phyloP scores from a whole-genome alignment of 2,329 filamentous ascomycete genomes.

The Fusarium nematophilum region DNA sequence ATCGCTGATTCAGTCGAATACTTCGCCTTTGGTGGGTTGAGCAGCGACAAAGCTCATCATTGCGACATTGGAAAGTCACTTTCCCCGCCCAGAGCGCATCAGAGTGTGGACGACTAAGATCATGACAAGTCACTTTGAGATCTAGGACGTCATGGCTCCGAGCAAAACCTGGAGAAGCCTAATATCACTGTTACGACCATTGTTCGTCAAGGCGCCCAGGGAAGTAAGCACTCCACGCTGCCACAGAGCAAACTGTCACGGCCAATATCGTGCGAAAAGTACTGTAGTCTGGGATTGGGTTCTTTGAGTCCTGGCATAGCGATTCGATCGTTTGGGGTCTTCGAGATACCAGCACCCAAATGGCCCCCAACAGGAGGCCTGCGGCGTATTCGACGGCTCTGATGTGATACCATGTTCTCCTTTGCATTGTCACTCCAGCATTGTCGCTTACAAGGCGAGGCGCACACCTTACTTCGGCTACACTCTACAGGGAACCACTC shows the following conservation, averaged over 20 bases:
- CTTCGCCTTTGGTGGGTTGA: conserved; percentile 12
- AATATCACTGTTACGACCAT: background rate
- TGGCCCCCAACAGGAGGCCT: conserved; percentile 9
- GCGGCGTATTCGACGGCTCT: conserved; percentile 8
- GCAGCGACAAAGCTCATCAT: conserved; percentile 19
- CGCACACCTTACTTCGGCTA: conserved; percentile 16
- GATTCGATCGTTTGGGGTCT: background rate
- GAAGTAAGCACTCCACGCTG: background rate
- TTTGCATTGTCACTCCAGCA: conserved; percentile 30
- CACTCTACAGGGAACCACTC: conserved; percentile 10
- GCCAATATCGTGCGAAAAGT: background rate
- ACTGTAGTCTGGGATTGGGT: background rate
- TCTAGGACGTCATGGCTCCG: conserved; percentile 2
- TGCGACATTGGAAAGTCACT: conserved; percentile 14
- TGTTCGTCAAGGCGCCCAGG: background rate
- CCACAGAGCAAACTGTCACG: background rate
- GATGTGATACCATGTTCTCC: conserved; percentile 32
- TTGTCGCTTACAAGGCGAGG: conserved; percentile 13
- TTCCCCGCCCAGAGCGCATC: conserved; percentile 5
- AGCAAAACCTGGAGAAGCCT: background rate
- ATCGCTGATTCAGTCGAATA: conserved; percentile 21
- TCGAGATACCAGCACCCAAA: background rate
- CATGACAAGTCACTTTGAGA: conserved; percentile 20
- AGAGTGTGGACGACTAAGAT: conserved; percentile 11
- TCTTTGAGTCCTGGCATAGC: background rate